phyloP scores from a whole-genome alignment of 2,329 filamentous ascomycete genomes.

The Waltergamsia citrina region DNA sequence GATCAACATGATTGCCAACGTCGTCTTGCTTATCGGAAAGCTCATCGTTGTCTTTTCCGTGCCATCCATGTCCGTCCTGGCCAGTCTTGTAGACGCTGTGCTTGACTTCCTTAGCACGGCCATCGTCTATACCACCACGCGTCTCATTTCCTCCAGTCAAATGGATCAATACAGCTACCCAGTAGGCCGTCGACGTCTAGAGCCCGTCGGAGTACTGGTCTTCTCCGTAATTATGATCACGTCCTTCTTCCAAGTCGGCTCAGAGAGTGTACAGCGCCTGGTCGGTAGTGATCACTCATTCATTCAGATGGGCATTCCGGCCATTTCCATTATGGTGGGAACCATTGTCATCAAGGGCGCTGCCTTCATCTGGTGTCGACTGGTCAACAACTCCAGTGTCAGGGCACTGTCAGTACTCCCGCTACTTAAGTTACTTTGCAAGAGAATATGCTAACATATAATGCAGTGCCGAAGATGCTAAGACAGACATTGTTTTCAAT shows the following conservation, averaged over 20 bases:
- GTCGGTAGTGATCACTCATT: constrained; percentile 51
- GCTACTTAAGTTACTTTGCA: not conserved
- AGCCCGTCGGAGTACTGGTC: constrained; percentile 71
- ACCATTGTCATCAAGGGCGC: constrained; percentile 75
- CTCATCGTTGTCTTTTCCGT: constrained; percentile 68
- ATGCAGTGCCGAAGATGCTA: constrained; percentile 37
- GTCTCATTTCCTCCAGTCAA: constrained; percentile 54
- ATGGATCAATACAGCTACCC: constrained; percentile 70
- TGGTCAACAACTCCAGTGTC: constrained; percentile 79
- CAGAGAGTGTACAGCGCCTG: constrained; percentile 60
- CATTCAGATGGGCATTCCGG: constrained; percentile 63
- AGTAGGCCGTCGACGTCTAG: constrained; percentile 62
- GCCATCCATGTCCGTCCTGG: constrained; percentile 72
- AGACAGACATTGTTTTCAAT: constrained; percentile 83
- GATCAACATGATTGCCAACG: constrained; percentile 73
- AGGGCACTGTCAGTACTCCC: constrained; percentile 53
- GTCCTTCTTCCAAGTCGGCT: constrained; percentile 68
- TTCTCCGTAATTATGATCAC: constrained; percentile 84
- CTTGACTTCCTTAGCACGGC: constrained; percentile 74
- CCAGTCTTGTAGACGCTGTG: constrained; percentile 68
- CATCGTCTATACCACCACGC: constrained; percentile 72
- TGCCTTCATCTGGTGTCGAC: constrained; percentile 81
- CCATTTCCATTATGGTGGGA: constrained; percentile 69
- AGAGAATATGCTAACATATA: not conserved
- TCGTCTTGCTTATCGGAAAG: constrained; percentile 65